Conservation (phyloP, 2,329 filamentous ascomycete genomes). For the Zymoseptoria ardabiliae region DNA sequence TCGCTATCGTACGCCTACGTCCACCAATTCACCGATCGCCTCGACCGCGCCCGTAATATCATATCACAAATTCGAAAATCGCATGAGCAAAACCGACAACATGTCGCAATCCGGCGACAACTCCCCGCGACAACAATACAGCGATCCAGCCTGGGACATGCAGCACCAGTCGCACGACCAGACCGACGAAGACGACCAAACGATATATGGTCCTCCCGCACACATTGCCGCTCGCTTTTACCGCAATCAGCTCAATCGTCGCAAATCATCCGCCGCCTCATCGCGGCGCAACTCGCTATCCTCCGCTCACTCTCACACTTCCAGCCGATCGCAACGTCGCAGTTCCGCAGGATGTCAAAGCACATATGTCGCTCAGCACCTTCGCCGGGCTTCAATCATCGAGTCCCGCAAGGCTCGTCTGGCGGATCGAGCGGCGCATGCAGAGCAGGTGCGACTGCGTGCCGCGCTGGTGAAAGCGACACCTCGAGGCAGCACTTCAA, state of each 20-base stretch:
- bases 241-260: slow-evolving; percentile 50
- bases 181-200: slow-evolving; percentile 8
- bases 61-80: neutral
- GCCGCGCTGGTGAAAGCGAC: slow-evolving; percentile 67
- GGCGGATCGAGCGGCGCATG: slow-evolving; percentile 72
- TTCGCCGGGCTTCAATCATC: slow-evolving; percentile 71
- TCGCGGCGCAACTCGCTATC: slow-evolving; percentile 75
- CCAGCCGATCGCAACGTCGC: slow-evolving; percentile 47
- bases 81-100: neutral
- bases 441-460: slow-evolving; percentile 71
- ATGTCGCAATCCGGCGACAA: slow-evolving; percentile 7
- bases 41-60: neutral
- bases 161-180: slow-evolving; percentile 2
- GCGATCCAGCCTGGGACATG: neutral
- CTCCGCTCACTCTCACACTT: slow-evolving; percentile 64
- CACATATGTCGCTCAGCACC: slow-evolving; percentile 69
- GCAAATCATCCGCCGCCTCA: slow-evolving; percentile 68
- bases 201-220: slow-evolving; percentile 59
- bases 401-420: slow-evolving; percentile 73
- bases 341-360: slow-evolving; percentile 47
- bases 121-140: neutral
- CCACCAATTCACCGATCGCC: neutral
- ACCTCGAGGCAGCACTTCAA: slow-evolving; percentile 49
- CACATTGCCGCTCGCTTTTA: slow-evolving; percentile 75
- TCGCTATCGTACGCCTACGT: neutral